Percentiles rank a stretch among this genome's conserved stretches.
Evolutionary conservation across 2,329 filamentous ascomycete genomes (phyloP).

Genomic region (Emericellopsis cladophorae): DNA sequence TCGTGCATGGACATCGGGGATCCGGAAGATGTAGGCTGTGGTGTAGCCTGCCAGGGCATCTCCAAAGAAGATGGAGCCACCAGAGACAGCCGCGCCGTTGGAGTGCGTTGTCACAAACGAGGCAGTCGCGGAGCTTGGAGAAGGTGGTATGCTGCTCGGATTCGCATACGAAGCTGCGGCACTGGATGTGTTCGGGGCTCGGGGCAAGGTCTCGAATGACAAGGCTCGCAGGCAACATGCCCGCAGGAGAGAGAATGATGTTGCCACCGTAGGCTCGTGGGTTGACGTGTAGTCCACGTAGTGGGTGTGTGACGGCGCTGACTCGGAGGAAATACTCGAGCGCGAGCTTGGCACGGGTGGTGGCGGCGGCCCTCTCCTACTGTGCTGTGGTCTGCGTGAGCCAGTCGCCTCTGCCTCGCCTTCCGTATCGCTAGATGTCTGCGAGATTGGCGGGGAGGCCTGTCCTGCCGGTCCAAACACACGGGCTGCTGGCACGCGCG

Average conservation of each 20-base stretch:
- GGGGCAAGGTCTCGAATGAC: constrained; percentile 53
- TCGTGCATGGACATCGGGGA: constrained; percentile 53
- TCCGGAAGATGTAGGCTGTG: constrained; percentile 58
- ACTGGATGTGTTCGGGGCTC: constrained; percentile 30
- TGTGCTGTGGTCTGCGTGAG: constrained; percentile 25
- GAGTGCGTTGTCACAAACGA: constrained; percentile 42
- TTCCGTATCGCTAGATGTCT: constrained; percentile 37
- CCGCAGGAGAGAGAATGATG: constrained; percentile 55
- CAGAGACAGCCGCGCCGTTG: constrained; percentile 41
- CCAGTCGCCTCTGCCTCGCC: constrained; percentile 28
- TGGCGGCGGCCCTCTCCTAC: constrained; percentile 3
- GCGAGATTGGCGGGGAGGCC: constrained; percentile 38
- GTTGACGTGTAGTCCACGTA: constrained; percentile 58
- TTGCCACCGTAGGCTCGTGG: constrained; percentile 47
- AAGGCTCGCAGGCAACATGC: constrained; percentile 54
- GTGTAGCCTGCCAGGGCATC: constrained; percentile 54
- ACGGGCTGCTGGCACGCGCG: constrained; percentile 45
- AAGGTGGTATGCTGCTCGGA: constrained; percentile 14
- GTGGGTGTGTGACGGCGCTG: constrained; percentile 42
- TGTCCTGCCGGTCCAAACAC: constrained; percentile 36
- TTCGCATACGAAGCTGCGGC: constrained; percentile 18
- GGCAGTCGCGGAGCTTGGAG: constrained; percentile 11
- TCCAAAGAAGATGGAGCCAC: constrained; percentile 57
- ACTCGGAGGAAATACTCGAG: constrained; percentile 31
- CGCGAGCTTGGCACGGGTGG: constrained; percentile 14